Evolutionary conservation across 2,329 filamentous ascomycete species (phyloP).

Genomic region (Cladosporium oxysporum): DNA sequence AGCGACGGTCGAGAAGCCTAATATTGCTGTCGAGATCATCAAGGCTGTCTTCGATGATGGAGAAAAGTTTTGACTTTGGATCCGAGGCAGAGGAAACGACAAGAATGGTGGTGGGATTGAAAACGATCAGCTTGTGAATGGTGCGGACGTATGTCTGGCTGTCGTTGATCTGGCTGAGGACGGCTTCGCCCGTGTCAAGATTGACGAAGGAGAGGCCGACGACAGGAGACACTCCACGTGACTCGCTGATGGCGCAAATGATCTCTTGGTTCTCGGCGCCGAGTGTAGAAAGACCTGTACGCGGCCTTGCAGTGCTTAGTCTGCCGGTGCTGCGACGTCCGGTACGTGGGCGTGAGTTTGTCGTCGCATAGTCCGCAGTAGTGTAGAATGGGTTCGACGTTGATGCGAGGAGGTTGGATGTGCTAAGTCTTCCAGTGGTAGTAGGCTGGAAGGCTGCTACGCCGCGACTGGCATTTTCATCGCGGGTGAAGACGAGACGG

Average conservation of each 20-base stretch:
- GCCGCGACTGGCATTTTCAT: not conserved
- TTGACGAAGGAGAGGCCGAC: conserved; percentile 89
- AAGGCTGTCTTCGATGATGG: conserved; percentile 72
- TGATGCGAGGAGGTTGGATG: not conserved
- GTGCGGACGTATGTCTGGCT: conserved; percentile 89
- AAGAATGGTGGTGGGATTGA: conserved; percentile 76
- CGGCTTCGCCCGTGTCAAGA: conserved; percentile 77
- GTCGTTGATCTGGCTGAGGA: conserved; percentile 88
- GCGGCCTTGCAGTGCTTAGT: conserved; percentile 48
- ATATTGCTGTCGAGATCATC: conserved; percentile 59
- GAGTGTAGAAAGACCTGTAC: conserved; percentile 59
- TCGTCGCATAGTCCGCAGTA: not conserved
- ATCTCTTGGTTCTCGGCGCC: conserved; percentile 66
- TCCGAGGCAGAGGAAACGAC: conserved; percentile 73
- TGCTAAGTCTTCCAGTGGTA: not conserved
- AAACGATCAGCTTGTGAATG: conserved; percentile 80
- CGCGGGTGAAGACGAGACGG: not conserved
- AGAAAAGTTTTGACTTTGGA: conserved; percentile 70
- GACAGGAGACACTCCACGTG: conserved; percentile 79
- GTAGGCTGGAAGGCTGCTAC: not conserved
- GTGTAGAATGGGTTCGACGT: conserved; percentile 10
- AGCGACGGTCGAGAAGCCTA: conserved; percentile 69
- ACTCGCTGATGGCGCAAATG: conserved; percentile 86
- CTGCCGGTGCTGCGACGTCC: conserved; percentile 27
- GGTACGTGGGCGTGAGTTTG: conserved; percentile 30